Base-by-base conservation (phyloP, 352 stramenopile genomes). In the Saprolegnia diclina region DNA sequence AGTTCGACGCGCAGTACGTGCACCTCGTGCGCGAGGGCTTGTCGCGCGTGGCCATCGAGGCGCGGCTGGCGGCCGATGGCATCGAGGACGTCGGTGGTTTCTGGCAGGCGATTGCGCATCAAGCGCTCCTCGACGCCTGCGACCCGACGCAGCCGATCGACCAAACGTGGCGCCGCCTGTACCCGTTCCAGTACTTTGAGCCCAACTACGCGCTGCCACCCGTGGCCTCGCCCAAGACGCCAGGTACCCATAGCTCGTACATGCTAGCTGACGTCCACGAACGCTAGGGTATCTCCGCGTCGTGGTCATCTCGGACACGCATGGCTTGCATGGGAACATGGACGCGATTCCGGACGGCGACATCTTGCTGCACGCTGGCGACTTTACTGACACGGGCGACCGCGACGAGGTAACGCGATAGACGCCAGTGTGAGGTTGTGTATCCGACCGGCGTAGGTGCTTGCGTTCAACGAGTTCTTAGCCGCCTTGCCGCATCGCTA, bases 231-330 rank as follows among this genome's bases (percentile, higher is more conserved):
- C 62, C 22, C 22, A 67, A 67, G 29, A 24, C 18, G n/a, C 62
- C 62, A 56, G 62, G 62, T 61, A 35, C 2, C 35, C 13, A 4
- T 42, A 2, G 52, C 52, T 3, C 11, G 3, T 35, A 26, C 11
- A 9, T 45, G 11, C 13, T 24, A 14, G 35, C 19, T 59, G 1
- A 7, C 3, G 16, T 59, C 11, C 1, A 26, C 13, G 52, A 24
- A 6, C 24, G 11, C 1, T 59, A 59, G 52, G 52, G 11, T 26
- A 59, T 67, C 62, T 67, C 0, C 62, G 62, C 14, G 73, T 94
- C 1, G 85, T 93, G 4, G 92, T 86, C 71, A 77, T 94, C 66
- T 94, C 87, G 0, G 87, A 94, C 65, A 94, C 87, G 19, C 87
- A 94, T 48, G 74, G 72, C n/a, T 81, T 80, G 37, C 87, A 94